Evolutionary conservation across 805 yeast species (phyloP).

Genomic region (Nakazawaea molendinolei): DNA sequence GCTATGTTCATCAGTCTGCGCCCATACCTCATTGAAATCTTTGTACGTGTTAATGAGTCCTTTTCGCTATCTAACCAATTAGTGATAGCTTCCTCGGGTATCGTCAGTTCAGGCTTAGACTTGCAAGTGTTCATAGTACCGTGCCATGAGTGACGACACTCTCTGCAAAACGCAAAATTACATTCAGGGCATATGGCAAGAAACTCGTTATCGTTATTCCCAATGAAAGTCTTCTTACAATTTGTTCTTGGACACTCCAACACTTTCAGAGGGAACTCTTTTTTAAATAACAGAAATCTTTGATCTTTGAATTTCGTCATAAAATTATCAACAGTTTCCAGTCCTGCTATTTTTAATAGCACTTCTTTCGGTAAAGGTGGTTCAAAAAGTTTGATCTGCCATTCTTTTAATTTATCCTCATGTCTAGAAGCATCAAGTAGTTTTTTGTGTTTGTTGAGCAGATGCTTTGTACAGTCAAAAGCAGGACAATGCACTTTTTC

Average conservation of each 20-base stretch:
- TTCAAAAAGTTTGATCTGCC: constrained; percentile 32
- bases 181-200: constrained; percentile 45
- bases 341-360: constrained; percentile 25
- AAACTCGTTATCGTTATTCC: constrained; percentile 38
- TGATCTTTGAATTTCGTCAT: constrained; percentile 28
- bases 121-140: constrained; percentile 43
- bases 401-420: constrained; percentile 20
- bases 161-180: constrained; percentile 46
- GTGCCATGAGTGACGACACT: constrained; percentile 58
- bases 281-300: constrained; percentile 35
- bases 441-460: not conserved
- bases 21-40: constrained; percentile 35
- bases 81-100: constrained; percentile 31
- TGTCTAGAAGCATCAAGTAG: constrained; percentile 4
- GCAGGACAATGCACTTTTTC: constrained; percentile 53
- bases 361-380: constrained; percentile 31
- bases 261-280: constrained; percentile 40
- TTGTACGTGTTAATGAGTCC: constrained; percentile 26
- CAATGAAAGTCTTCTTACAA: constrained; percentile 40
- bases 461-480: constrained; percentile 34
- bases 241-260: constrained; percentile 41
- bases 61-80: constrained; percentile 26
- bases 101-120: constrained; percentile 25
- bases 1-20: constrained; percentile 32
- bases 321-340: constrained; percentile 30